A percentile compares a stretch with the other conserved stretches of the same genome.
These are phyloP conservation scores for Glomus cerebriforme DNA, from an alignment of 192 early-diverging fungal species.

Conservation along the genomic window DNA sequence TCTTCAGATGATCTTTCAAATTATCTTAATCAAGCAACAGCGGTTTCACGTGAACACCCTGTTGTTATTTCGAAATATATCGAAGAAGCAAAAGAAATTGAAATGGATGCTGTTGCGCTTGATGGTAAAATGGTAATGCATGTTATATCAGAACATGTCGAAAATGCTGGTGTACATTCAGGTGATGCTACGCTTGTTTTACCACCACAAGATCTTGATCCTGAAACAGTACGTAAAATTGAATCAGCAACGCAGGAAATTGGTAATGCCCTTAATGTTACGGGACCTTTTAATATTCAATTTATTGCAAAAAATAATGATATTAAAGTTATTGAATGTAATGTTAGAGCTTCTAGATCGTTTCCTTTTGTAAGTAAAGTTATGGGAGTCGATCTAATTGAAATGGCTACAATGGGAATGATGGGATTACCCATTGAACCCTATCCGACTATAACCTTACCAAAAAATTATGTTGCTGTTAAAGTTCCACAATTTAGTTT, in stretches of 20 bases:
- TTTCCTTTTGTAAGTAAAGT: slow-evolving; percentile 99
- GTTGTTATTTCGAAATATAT: slow-evolving; percentile 99
- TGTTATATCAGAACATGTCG: slow-evolving; percentile 94
- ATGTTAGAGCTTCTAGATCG: slow-evolving; percentile 94
- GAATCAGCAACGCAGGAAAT: slow-evolving; percentile 85
- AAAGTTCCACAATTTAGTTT: slow-evolving; percentile 97
- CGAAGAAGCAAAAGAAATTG: slow-evolving; percentile 89
- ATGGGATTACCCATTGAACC: slow-evolving; percentile 53
- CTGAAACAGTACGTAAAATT: slow-evolving; percentile 57
- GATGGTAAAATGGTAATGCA: slow-evolving; percentile 84
- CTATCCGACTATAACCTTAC: slow-evolving; percentile 53
- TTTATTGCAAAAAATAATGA: slow-evolving; percentile 64
- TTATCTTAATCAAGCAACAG: slow-evolving; percentile 79
- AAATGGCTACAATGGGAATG: slow-evolving; percentile 84
- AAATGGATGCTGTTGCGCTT: slow-evolving; percentile 90
- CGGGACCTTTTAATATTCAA: slow-evolving; percentile 99
- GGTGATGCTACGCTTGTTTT: slow-evolving; percentile 94
- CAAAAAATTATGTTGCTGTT: slow-evolving; percentile 78
- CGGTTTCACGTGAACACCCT: slow-evolving; percentile 92
- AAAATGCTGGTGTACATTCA: slow-evolving; percentile 97
- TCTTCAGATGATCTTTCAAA: slow-evolving; percentile 68
- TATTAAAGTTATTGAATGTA: slow-evolving; percentile 98
- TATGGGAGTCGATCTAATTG: slow-evolving; percentile 88
- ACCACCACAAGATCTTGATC: slow-evolving; percentile 66
- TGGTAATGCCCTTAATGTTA: slow-evolving; percentile 88